Evolutionary conservation across 192 early-diverging fungal species (phyloP).

Genomic region (Coemansia brasiliensis): DNA sequence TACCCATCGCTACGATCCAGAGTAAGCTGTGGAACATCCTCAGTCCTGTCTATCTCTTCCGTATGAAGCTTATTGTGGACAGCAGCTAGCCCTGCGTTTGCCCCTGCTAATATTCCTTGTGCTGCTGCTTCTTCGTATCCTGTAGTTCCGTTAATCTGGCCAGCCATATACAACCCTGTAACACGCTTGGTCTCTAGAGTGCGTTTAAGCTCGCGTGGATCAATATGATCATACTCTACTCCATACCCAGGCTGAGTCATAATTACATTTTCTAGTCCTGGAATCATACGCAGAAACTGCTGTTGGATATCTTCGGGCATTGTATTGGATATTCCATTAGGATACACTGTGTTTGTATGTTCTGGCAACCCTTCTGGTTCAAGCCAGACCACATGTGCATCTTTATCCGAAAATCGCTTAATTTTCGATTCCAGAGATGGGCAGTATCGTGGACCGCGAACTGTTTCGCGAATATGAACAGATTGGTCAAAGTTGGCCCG

Average conservation of each 20-base stretch:
- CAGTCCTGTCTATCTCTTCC: neutral
- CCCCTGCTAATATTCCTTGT: conserved; percentile 76
- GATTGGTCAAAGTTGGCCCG: conserved; percentile 72
- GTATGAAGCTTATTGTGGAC: conserved; percentile 15
- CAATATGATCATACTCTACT: conserved; percentile 85
- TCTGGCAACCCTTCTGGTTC: conserved; percentile 78
- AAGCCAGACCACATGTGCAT: conserved; percentile 74
- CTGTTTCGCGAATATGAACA: conserved; percentile 82
- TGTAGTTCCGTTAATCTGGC: conserved; percentile 87
- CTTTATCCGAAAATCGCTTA: conserved; percentile 65
- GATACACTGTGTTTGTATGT: conserved; percentile 67
- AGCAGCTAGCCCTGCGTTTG: conserved; percentile 70
- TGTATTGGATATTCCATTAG: conserved; percentile 84
- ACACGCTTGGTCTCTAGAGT: conserved; percentile 80
- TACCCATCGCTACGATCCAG: conserved; percentile 78
- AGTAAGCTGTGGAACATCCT: conserved; percentile 55
- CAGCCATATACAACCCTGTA: conserved; percentile 72
- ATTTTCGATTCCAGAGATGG: conserved; percentile 83
- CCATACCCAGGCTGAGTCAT: conserved; percentile 78
- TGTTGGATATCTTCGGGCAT: conserved; percentile 77
- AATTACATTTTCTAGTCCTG: conserved; percentile 70
- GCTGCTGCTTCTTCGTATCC: conserved; percentile 84
- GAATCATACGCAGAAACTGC: conserved; percentile 68
- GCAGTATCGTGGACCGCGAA: conserved; percentile 80
- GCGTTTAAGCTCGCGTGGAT: conserved; percentile 74